Evolutionary conservation across 176 grass and related monocot genomes (phyloP).

Genomic region (Alloteropsis semialata): DNA sequence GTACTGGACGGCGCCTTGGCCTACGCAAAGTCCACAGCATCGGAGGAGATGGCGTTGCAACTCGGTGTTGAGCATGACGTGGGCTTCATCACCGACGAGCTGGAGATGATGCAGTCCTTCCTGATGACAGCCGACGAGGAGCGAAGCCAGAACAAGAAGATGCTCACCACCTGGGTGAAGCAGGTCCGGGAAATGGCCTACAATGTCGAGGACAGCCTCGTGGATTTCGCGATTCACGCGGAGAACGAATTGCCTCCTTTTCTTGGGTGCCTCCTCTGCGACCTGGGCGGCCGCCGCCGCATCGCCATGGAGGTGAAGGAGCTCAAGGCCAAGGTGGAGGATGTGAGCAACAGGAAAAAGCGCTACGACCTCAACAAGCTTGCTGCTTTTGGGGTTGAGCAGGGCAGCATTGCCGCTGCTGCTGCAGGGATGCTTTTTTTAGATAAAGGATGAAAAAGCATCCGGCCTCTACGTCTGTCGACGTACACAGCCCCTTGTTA

Average conservation of each 20-base stretch:
- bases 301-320: no score
- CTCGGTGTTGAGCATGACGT: neutral
- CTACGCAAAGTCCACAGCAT: neutral
- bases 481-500: no score
- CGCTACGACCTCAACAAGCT: no score
- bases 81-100: constrained; percentile 25
- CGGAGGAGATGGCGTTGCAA: constrained; percentile 16
- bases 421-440: no score
- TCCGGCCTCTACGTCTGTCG: no score
- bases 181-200: constrained; percentile 28
- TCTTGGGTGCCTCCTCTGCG: neutral
- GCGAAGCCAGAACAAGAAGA: neutral
- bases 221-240: neutral
- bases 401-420: no score
- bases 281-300: no score
- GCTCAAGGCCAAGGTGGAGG: no score
- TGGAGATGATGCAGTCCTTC: constrained; percentile 36
- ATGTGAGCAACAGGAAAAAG: no score
- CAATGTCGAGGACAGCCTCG: constrained; percentile 33
- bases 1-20: neutral
- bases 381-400: no score
- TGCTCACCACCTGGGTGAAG: constrained; percentile 15
- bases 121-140: neutral
- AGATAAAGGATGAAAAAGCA: no score
- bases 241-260: neutral